Conservation (phyloP, 129 eudicot species). For the Sambucus nigra region DNA sequence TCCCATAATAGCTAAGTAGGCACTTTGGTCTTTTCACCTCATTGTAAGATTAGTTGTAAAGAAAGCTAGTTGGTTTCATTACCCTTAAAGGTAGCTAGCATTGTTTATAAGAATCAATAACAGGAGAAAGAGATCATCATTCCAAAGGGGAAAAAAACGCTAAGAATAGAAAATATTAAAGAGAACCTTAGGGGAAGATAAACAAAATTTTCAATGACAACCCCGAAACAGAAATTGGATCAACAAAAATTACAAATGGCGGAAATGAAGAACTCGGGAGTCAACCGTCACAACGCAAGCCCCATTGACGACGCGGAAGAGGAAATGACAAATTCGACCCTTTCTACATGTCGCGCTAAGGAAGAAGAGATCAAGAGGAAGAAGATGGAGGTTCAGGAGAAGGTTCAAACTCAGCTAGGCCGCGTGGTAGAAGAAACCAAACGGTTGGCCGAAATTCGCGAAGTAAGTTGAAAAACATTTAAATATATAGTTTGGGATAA, state of each 20-base stretch:
- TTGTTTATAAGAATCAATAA: slow-evolving; percentile 38
- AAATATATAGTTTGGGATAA: no score
- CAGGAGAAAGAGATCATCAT: slow-evolving; percentile 27
- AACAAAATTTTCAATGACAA: slow-evolving; percentile 17
- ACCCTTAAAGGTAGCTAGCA: slow-evolving; percentile 24
- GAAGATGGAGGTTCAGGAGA: slow-evolving; percentile 65
- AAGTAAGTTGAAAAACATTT: no score
- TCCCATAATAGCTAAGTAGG: slow-evolving; percentile 13
- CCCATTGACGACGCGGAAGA: slow-evolving; percentile 55
- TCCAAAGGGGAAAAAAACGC: slow-evolving; percentile 9
- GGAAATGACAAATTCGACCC: slow-evolving; percentile 55
- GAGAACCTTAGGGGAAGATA: not conserved
- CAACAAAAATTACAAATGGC: slow-evolving; percentile 38
- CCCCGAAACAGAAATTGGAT: slow-evolving; percentile 30
- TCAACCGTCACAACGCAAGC: slow-evolving; percentile 31
- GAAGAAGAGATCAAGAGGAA: slow-evolving; percentile 92
- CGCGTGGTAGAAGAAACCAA: slow-evolving; percentile 86
- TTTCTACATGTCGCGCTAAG: slow-evolving; percentile 62
- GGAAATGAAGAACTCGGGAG: slow-evolving; percentile 33
- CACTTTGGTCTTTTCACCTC: slow-evolving; percentile 24
- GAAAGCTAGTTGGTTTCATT: slow-evolving; percentile 15
- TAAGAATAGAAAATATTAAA: not conserved
- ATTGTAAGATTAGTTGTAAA: slow-evolving; percentile 20
- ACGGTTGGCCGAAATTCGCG: slow-evolving; percentile 57
- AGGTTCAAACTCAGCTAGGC: slow-evolving; percentile 70